Base-by-base conservation (phyloP, 805 yeast genomes). In the Saccharomyces kudriavzevii region DNA sequence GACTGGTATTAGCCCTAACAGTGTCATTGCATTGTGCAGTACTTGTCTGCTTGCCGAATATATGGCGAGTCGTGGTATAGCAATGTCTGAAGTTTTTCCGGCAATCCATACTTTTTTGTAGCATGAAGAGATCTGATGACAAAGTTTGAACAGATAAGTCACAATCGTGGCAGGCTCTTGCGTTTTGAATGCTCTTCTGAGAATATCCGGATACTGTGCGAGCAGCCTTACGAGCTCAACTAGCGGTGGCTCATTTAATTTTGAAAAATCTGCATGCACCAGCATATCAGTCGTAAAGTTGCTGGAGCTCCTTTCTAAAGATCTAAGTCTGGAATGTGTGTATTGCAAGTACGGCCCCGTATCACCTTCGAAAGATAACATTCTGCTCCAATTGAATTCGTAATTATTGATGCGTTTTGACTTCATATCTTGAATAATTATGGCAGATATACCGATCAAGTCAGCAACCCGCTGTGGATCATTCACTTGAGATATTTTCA, bases 361-460 rank as follows among this genome's bases (percentile, higher is more conserved):
- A 74, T 94, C 99, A 74, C 99, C 99, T 77, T 94, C 99, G 61
- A 94, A 91, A 2, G 98, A 89, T 47, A 87, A 80, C 97, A 94
- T 94, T 77, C 99, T 87, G 65, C 88, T 89, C 99, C 99, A 94
- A 73, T 89, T 88, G 75, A 94, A 94, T 65, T 85, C 89, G 76
- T 94, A 94, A 76, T 94, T 92, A 77, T 92, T 90, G 73, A 92
- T 81, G 73, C 99, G 86, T 77, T 94, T 94, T 56, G 96, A 84
- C 74, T 89, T 95, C 98, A 94, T 91, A 73, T 94, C 99, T 79
- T 94, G 99, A 66, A 94, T 88, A 96, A 94, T 91, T 56, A 94
- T 96, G 5, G 99, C 99, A 29, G 97, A 86, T 54, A 94, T 87
- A 70, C 99, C 99, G 56, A 94, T 84, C 64, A 89, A 78, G 72